Evolutionary conservation across 2,329 filamentous ascomycete genomes (phyloP).

Genomic region (Juglanconis juglandina): DNA sequence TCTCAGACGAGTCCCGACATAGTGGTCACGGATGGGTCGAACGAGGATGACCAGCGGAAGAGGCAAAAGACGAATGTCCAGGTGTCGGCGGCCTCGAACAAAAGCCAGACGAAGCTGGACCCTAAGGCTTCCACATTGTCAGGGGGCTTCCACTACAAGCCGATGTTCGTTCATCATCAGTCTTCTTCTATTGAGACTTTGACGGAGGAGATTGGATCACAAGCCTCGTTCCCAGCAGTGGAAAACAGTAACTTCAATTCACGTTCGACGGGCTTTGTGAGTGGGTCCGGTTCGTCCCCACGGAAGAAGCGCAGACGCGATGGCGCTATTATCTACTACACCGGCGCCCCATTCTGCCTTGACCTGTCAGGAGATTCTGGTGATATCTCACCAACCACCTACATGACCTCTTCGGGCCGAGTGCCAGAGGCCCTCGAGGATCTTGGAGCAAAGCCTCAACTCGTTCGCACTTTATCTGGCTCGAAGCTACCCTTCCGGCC

Average conservation of each 20-base stretch:
- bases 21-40: conserved; percentile 44
- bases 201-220: conserved; percentile 44
- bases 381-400: conserved; percentile 44
- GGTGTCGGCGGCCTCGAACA: conserved; percentile 32
- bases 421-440: conserved; percentile 28
- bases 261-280: conserved; percentile 43
- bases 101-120: conserved; percentile 38
- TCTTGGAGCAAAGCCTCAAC: conserved; percentile 23
- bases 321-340: conserved; percentile 82
- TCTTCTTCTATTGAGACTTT: conserved; percentile 46
- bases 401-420: conserved; percentile 45
- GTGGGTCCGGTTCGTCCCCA: conserved; percentile 45
- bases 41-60: conserved; percentile 42
- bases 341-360: conserved; percentile 73
- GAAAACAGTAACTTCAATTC: conserved; percentile 48
- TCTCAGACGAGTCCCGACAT: conserved; percentile 46
- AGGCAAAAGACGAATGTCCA: conserved; percentile 40
- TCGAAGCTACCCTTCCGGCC: conserved; percentile 49
- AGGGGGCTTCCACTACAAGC: conserved; percentile 60
- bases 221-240: conserved; percentile 39
- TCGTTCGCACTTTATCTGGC: conserved; percentile 46
- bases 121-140: conserved; percentile 35
- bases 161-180: conserved; percentile 53
- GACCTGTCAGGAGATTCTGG: conserved; percentile 69
- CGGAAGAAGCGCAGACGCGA: conserved; percentile 55